Percentiles rank a stretch among this genome's conserved stretches.
phyloP scores from a whole-genome alignment of 768 basidiomycete species.

The Boletellus ananas region DNA sequence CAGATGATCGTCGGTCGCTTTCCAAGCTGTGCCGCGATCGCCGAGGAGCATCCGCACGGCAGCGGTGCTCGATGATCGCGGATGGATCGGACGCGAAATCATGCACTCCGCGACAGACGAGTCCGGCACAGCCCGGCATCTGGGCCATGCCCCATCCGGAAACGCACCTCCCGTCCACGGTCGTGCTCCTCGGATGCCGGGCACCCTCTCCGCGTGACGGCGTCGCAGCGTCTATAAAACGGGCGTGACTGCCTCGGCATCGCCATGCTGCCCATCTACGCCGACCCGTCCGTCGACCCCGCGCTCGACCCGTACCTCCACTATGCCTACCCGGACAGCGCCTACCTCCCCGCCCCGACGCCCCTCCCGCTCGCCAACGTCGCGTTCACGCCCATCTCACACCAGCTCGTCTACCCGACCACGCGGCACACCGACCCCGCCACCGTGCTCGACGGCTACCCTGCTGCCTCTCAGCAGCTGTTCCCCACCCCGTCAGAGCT shows the following conservation, averaged over 20 bases:
- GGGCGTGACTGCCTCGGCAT: too few species aligned
- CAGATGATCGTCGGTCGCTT: constrained; percentile 18
- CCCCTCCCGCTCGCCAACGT: not conserved
- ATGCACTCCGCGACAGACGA: constrained; percentile 20
- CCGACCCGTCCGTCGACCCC: not conserved
- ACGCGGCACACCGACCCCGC: not conserved
- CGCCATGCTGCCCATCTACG: constrained; percentile 11
- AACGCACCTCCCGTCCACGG: not conserved
- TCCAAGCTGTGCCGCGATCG: not conserved
- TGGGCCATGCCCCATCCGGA: constrained; percentile 1
- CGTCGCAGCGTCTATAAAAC: too few species aligned
- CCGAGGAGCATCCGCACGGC: too few species aligned
- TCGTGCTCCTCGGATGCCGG: constrained; percentile 24
- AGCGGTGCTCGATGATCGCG: not conserved
- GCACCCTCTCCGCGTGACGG: too few species aligned
- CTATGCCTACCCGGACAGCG: not conserved
- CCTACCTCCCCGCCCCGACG: constrained; percentile 5
- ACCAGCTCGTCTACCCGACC: constrained; percentile 13
- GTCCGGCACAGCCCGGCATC: not conserved
- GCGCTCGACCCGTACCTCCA: constrained; percentile 3
- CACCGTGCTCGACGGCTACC: constrained; percentile 21
- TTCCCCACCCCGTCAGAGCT: constrained; percentile 69
- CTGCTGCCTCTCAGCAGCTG: constrained; percentile 31
- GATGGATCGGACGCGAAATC: constrained; percentile 19
- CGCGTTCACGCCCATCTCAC: constrained; percentile 6